Evolutionary conservation across 371 early-diverging fungal species (phyloP).

Genomic region (Capillidium heterosporum): DNA sequence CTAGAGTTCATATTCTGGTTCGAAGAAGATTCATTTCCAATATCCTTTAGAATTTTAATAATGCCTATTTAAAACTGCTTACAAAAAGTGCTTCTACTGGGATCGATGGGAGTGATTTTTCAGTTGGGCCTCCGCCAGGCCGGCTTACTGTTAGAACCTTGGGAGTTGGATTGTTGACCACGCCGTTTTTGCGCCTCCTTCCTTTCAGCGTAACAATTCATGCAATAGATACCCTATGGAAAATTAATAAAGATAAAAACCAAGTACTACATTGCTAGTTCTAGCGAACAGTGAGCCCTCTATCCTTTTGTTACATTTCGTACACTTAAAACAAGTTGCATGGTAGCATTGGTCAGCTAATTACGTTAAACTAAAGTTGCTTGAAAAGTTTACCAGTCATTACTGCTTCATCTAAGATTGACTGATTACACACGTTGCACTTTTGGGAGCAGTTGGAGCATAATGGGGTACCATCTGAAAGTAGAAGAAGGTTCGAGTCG

Average conservation of each 20-base stretch:
- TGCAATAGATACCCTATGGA: conserved; percentile 21
- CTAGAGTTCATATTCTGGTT: too few species aligned
- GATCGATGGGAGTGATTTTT: conserved; percentile 11
- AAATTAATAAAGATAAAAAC: not conserved
- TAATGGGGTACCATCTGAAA: conserved; percentile 65
- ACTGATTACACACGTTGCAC: conserved; percentile 57
- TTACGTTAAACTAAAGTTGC: not conserved
- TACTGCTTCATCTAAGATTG: conserved; percentile 75
- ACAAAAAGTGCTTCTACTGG: conserved; percentile 8
- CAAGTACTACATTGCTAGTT: conserved; percentile 1
- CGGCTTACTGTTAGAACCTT: not conserved
- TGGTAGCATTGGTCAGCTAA: conserved; percentile 17
- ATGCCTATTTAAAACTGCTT: not conserved
- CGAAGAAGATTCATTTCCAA: too few species aligned
- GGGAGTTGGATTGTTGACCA: not conserved
- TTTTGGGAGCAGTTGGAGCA: conserved; percentile 76
- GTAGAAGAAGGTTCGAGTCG: conserved; percentile 55
- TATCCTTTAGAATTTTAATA: too few species aligned
- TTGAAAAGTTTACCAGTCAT: conserved; percentile 39
- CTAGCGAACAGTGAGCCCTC: conserved; percentile 6
- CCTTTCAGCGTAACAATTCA: conserved; percentile 20
- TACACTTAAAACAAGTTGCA: conserved; percentile 19
- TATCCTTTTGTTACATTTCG: conserved; percentile 9
- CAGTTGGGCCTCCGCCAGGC: not conserved
- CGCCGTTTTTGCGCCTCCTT: conserved; percentile 7